Evolutionary conservation across 371 early-diverging fungal species (phyloP).

Genomic region (Lichtheimia corymbifera): DNA sequence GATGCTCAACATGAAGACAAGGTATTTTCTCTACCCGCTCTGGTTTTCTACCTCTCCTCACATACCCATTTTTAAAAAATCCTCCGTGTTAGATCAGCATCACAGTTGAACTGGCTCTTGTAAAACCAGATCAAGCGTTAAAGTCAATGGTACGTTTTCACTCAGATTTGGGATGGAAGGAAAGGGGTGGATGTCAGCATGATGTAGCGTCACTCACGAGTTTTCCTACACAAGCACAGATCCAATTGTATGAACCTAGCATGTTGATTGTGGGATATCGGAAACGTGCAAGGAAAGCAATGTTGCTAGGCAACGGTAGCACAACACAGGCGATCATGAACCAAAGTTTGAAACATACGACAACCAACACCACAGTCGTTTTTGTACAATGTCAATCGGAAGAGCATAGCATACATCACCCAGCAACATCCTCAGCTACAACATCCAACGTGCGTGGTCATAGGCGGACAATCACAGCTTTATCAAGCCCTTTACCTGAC

Average conservation of each 20-base stretch:
- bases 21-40: neutral
- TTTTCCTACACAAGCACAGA: conserved; percentile 9
- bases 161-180: neutral
- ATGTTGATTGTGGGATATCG: conserved; percentile 14
- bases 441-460: conserved; percentile 3
- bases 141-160: too few species aligned
- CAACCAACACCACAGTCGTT: conserved; percentile 8
- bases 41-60: neutral
- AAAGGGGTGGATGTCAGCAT: neutral
- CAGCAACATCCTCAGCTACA: conserved; percentile 1
- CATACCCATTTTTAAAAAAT: too few species aligned
- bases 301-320: neutral
- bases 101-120: too few species aligned
- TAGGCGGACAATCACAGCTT: conserved; percentile 5
- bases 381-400: conserved; percentile 12
- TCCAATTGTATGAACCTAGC: conserved; percentile 17
- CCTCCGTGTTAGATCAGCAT: too few species aligned
- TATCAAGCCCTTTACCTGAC: conserved; percentile 3
- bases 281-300: conserved; percentile 4
- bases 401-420: neutral
- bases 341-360: conserved; percentile 9
- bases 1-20: conserved; percentile 8
- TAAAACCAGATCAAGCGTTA: too few species aligned
- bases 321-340: conserved; percentile 12
- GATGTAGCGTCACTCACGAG: neutral